Conservation (phyloP, 257 asterid species). For the Jacaranda copaia region DNA sequence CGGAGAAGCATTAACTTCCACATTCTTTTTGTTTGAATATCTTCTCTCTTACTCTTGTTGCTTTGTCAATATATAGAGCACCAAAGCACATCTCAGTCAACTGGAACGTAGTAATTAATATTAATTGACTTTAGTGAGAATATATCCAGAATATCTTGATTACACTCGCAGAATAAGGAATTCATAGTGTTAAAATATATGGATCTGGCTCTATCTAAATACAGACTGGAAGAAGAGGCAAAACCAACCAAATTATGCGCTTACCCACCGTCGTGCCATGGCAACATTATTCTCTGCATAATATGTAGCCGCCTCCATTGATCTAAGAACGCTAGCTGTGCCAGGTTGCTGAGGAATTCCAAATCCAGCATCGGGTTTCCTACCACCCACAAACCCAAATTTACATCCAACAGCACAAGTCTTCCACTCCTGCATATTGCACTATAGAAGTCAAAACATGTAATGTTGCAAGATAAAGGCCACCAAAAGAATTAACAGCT, state of each 20-base stretch:
- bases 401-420: constrained; percentile 83
- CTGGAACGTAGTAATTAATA: background rate
- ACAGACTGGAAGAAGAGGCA: constrained; percentile 17
- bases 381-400: constrained; percentile 52
- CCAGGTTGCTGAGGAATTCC: constrained; percentile 58
- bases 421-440: constrained; percentile 66
- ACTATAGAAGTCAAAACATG: constrained; percentile 25
- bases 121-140: background rate
- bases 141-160: constrained; percentile 29
- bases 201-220: background rate
- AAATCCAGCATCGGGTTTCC: constrained; percentile 78
- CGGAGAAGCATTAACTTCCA: background rate
- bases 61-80: background rate
- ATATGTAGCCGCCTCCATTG: constrained; percentile 93
- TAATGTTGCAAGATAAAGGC: background rate
- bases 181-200: background rate
- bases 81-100: background rate
- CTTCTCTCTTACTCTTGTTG: background rate
- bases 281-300: constrained; percentile 75
- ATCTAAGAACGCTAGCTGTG: constrained; percentile 68
- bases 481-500: background rate
- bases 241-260: constrained; percentile 59
- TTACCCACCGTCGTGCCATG: constrained; percentile 97
- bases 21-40: background rate
- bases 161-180: background rate